Base-by-base conservation (phyloP, 176 grass and related monocot genomes). In the Carex cristatella region DNA sequence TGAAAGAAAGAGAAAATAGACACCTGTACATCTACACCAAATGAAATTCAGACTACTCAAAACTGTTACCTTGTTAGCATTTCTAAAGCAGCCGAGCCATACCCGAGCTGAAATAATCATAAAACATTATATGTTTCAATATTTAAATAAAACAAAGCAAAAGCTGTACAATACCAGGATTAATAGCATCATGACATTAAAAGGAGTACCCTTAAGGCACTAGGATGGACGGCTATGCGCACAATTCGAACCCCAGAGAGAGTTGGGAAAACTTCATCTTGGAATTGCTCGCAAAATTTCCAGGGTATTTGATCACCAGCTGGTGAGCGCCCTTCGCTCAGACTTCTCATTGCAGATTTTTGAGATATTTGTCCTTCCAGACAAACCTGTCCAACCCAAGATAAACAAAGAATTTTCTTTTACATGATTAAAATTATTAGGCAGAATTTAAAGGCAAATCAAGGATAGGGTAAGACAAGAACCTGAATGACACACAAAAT, bases 401-500 rank as follows among this genome's bases (percentile, higher is more conserved):
- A 65, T 58, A 82, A 69, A 6, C 82, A 89, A 49, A 70, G 58
- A 31, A 4, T 51, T 40, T 18, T 32, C 44, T 62, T 65, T 63
- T 9, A 15, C 40, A 32, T 83, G 44, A 9, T 4, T 70, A 7
- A 79, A 67, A 60, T 79, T 46, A 85, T 75, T 58, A 11, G 79
- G n/a, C 18, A 81, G 44, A 65, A 56, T 42, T 35, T 13, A 19
- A 69, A 85, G 70, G 56, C 65, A 79, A 83, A 84, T 46, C 3
- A 85, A 69, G 49, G 76, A 51, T n/a, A 32, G 58, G n/a, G 71
- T 56, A 46, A 83, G 54, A 85, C 18, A 10, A 19, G 32, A 84
- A 98, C 95, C 96, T 98, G 96, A 79, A 94, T 65, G 60, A 98
- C 96, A 83, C 96, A 94, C n/a, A 98, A 84, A 93, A 98, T 95